These are phyloP conservation scores for Penicillium subrubescens DNA, from an alignment of 495 filamentous ascomycete genomes.

Conservation along the genomic window DNA sequence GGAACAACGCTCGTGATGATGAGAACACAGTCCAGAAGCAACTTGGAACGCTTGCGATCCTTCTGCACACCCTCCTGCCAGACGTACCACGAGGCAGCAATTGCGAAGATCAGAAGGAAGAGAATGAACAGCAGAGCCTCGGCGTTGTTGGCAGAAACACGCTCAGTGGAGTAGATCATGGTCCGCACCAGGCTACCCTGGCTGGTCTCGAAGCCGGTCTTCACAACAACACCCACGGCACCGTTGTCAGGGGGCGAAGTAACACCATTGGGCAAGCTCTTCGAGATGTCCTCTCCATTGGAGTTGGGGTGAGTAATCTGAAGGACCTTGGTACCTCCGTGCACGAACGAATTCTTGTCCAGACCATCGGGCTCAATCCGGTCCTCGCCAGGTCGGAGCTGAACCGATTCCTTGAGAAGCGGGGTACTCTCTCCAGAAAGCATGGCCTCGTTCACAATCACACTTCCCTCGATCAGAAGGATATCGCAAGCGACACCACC, in stretches of 20 bases:
- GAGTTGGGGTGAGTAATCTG: constrained; percentile 83
- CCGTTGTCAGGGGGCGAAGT: constrained; percentile 83
- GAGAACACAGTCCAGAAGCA: constrained; percentile 94
- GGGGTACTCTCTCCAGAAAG: constrained; percentile 97
- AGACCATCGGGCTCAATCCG: constrained; percentile 83
- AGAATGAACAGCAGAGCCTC: constrained; percentile 96
- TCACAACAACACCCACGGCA: constrained; percentile 89
- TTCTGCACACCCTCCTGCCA: constrained; percentile 93
- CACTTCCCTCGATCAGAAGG: constrained; percentile 88
- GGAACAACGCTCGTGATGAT: constrained; percentile 98
- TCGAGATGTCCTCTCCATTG: constrained; percentile 65
- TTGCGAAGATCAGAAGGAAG: constrained; percentile 92
- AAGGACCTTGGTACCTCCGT: constrained; percentile 95
- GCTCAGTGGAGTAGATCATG: constrained; percentile 99
- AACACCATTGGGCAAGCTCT: constrained; percentile 71
- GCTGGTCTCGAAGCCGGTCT: constrained; percentile 98
- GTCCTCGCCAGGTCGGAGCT: constrained; percentile 85
- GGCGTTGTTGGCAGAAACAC: constrained; percentile 94
- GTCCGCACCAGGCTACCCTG: constrained; percentile 97
- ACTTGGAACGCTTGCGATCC: constrained; percentile 95
- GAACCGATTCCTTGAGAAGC: constrained; percentile 92
- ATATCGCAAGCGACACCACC: constrained; percentile 97
- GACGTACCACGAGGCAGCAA: constrained; percentile 99
- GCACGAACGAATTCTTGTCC: constrained; percentile 96
- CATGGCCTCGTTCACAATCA: constrained; percentile 99